Base-by-base conservation (phyloP, 2,329 filamentous ascomycete genomes). In the Botrytis paeoniae region DNA sequence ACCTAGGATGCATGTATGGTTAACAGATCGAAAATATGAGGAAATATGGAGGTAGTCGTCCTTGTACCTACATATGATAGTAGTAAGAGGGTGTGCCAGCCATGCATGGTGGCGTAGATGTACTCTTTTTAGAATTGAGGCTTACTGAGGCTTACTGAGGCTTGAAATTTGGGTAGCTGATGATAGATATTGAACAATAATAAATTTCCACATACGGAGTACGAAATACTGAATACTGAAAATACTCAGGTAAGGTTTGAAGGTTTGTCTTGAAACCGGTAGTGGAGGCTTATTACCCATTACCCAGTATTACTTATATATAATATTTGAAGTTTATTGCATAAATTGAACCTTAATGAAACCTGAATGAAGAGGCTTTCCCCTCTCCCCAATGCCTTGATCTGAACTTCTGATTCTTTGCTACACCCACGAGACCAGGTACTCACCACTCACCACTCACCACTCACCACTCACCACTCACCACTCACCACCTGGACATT, bases 91-190 rank as follows among this genome's bases (percentile, higher is more conserved):
- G 59, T 43, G 61, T 66, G 45, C 45, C 64, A 54, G 32, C 45
- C 45, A 66, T 66, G 64, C 64, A 66, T 66, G n/a, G 45, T 66
- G 64, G 64, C 64, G 45, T 16, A 54, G 45, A 54, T 66, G 54
- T 66, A 20, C 64, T 39, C 37, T 22, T 66, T 66, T 45, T 54
- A 39, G 64, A 66, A 54, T 66, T 54, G 64, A 66, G 64, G 64
- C 64, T 39, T 39, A 25, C 48, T 29, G 64, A 66, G 64, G 64
- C 64, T 22, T 39, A 25, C 37, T 39, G 64, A 54, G 64, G 64
- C 45, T 66, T 39, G 64, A 39, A 54, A 14, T 8, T 12, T 45
- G 61, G 61, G n/a, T 20, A 10, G n/a, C 6, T 29, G 18, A n/a
- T n/a, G 48, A 51, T 3, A n/a, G 16, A 22, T 8, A 35, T 60